phyloP scores from a whole-genome alignment of 305 asterid species.

The Caryopteris hybrid region DNA sequence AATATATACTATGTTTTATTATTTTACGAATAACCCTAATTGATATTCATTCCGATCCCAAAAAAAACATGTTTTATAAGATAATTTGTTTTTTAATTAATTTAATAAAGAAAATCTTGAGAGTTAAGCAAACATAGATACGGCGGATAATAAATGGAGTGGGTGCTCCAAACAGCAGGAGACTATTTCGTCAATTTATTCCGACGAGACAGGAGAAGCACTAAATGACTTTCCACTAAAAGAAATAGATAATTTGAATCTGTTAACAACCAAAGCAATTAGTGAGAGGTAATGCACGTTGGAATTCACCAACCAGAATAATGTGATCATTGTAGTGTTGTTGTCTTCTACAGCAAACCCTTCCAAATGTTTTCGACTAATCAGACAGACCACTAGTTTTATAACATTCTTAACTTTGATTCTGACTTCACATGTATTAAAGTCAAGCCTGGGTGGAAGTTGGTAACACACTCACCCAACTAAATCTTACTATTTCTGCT shows the following conservation, averaged over 20 bases:
- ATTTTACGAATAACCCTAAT: too few relatives aligned
- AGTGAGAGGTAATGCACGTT: slow-evolving; percentile 14
- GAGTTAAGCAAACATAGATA: too few relatives aligned
- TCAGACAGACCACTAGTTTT: not conserved
- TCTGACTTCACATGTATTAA: slow-evolving; percentile 20
- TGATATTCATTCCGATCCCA: too few relatives aligned
- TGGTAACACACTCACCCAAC: not conserved
- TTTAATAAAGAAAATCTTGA: not conserved
- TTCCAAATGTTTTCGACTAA: not conserved
- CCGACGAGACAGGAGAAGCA: slow-evolving; percentile 23
- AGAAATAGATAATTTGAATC: slow-evolving; percentile 15
- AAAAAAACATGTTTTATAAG: too few relatives aligned
- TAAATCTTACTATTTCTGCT: slow-evolving; percentile 4
- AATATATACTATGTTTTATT: too few relatives aligned
- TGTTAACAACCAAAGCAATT: slow-evolving; percentile 22
- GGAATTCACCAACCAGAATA: slow-evolving; percentile 21
- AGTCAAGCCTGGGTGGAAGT: not conserved
- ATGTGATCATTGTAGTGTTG: too few relatives aligned
- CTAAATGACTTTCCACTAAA: slow-evolving; percentile 23
- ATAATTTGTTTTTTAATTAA: too few relatives aligned
- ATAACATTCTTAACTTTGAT: slow-evolving; percentile 23
- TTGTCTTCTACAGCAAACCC: too few relatives aligned
- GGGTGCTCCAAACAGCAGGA: not conserved
- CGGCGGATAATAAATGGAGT: too few relatives aligned
- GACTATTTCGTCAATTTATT: not conserved